Evolutionary conservation across 345 rosid genomes (phyloP).

Genomic region (Populus tremula): DNA sequence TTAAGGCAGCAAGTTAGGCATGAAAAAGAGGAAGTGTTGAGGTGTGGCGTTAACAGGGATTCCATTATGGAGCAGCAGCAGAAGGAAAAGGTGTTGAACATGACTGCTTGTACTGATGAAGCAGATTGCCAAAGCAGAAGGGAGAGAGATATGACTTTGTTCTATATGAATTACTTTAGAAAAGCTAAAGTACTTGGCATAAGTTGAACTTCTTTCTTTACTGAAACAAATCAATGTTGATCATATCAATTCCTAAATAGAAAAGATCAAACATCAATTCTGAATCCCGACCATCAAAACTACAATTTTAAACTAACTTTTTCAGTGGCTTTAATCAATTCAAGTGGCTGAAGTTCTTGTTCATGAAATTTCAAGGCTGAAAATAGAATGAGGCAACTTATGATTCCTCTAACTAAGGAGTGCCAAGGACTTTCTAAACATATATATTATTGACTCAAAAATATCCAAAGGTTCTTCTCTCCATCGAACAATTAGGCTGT

Average conservation of each 20-base stretch:
- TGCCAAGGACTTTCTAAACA: neutral
- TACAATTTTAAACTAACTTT: neutral
- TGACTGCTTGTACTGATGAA: neutral
- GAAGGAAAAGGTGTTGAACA: neutral
- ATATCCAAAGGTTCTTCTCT: neutral
- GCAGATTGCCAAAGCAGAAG: neutral
- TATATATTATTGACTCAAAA: neutral
- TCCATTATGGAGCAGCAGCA: neutral
- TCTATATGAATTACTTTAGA: neutral
- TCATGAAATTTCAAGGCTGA: conserved; percentile 1
- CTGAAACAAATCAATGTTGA: neutral
- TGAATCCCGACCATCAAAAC: neutral
- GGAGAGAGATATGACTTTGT: neutral
- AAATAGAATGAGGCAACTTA: neutral
- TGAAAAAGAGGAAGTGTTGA: neutral
- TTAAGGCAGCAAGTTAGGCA: neutral
- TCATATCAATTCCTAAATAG: neutral
- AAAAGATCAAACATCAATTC: neutral
- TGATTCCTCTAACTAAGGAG: neutral
- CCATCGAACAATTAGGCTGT: too few relatives aligned
- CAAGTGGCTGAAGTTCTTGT: neutral
- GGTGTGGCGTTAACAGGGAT: too few relatives aligned
- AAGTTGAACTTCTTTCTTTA: neutral
- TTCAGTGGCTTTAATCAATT: neutral
- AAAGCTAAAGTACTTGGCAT: neutral